Evolutionary conservation across 2,329 filamentous ascomycete genomes (phyloP), one percentile per base, ranked within the genome.

Genomic region (Mycocentrospora acerina): DNA sequence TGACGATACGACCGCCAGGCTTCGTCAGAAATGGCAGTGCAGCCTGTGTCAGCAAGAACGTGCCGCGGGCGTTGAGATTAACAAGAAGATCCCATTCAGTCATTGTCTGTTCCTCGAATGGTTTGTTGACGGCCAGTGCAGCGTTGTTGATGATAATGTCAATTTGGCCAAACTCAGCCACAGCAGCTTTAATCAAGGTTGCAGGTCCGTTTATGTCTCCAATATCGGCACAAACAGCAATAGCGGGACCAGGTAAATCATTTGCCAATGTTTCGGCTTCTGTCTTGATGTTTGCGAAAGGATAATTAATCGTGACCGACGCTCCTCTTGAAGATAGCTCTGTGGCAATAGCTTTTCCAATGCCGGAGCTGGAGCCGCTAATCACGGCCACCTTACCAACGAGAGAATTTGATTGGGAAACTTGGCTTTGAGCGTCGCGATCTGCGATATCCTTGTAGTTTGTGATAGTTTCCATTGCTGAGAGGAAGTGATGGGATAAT

Each of bases 291-390:
- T 38, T 16, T 2, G 62, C 29, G 30, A 61, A 69, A 1, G 73
- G 70, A 53, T 78, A 79, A 61, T 75, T 78, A 56, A 78, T 59
- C 7, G 75, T 71, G 7, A 76, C 62, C 27, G 65, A 68, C 19
- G 70, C 68, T 17, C 69, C 71, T 22, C 66, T 61, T 2, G 52
- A 48, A 10, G 70, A 69, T 5, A 75, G 55, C 26, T 71, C 67
- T 19, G 65, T 51, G 4, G 68, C 72, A 25, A 75, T 71, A 14
- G 58, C 66, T 19, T 60, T 60, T 16, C 73, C 73, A 7, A 76
- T 72, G n/a, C 72, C 71, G 63, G 66, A 37, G 29, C 28, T 37
- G 12, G 62, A 67, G 5, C 72, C 72, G 2, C 70, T 73, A 3
- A 75, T 64, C 24, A 74, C 66, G 28, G 70, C 70, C 6, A 64